Conservation (phyloP, 1,284 basidiomycete species). For the Pyrrhoderma noxium region DNA sequence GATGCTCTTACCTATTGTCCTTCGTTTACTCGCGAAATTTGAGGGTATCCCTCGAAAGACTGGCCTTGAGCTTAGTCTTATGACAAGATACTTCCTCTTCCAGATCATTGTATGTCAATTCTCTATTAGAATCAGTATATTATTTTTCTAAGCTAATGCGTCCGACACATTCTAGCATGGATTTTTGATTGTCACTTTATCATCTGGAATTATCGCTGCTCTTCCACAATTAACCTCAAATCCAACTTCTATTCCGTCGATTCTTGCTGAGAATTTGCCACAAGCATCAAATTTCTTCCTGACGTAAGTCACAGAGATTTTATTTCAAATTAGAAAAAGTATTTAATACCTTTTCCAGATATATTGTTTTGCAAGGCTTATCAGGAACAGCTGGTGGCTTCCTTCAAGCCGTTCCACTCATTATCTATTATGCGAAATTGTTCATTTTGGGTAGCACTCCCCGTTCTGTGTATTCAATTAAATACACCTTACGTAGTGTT, state of each 20-base stretch:
- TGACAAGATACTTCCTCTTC: slow-evolving; percentile 91
- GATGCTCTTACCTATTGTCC: slow-evolving; percentile 84
- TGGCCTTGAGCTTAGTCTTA: slow-evolving; percentile 83
- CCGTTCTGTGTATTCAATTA: slow-evolving; percentile 75
- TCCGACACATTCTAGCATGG: slow-evolving; percentile 66
- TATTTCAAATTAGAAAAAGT: not conserved
- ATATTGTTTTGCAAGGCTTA: slow-evolving; percentile 64
- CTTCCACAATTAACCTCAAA: slow-evolving; percentile 53
- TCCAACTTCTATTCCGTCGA: slow-evolving; percentile 52
- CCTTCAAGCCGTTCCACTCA: slow-evolving; percentile 68
- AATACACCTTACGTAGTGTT: slow-evolving; percentile 59
- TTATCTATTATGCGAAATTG: slow-evolving; percentile 83
- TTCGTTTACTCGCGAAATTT: slow-evolving; percentile 70
- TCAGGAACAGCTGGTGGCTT: slow-evolving; percentile 74
- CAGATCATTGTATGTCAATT: slow-evolving; percentile 68
- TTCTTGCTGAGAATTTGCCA: slow-evolving; percentile 75
- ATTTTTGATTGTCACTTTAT: slow-evolving; percentile 81
- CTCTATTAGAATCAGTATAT: too few species aligned
- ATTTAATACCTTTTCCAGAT: slow-evolving; percentile 31
- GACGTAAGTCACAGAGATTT: slow-evolving; percentile 6
- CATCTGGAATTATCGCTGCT: slow-evolving; percentile 73
- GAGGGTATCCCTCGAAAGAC: slow-evolving; percentile 79
- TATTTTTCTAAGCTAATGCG: slow-evolving; percentile 3
- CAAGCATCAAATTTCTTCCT: slow-evolving; percentile 93
- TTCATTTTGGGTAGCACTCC: slow-evolving; percentile 86